Conservation (phyloP, 2,329 filamentous ascomycete species). For the Talaromyces sp. region DNA sequence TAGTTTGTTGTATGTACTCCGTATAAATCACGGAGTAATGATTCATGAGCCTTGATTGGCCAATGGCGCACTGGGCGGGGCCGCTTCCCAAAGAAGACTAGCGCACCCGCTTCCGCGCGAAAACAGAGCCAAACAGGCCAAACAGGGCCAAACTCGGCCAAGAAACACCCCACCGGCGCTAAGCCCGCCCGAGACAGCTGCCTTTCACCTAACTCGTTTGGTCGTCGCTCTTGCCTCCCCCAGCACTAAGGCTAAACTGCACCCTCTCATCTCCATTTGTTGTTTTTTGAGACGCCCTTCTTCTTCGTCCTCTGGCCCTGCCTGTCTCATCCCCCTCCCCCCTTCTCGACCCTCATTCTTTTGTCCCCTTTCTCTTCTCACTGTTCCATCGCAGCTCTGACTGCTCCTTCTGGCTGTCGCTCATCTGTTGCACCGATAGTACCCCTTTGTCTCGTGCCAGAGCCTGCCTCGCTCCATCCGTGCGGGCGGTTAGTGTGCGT, state of each 20-base stretch:
- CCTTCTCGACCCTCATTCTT: slow-evolving; percentile 4
- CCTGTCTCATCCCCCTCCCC: slow-evolving; percentile 5
- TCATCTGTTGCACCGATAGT: slow-evolving; percentile 5
- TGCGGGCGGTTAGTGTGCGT: slow-evolving; percentile 37
- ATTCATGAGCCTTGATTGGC: neutral
- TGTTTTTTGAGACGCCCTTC: slow-evolving; percentile 8
- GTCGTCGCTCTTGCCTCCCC: slow-evolving; percentile 9
- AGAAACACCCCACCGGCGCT: neutral
- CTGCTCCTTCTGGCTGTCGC: slow-evolving; percentile 7
- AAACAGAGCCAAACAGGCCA: neutral
- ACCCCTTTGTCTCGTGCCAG: slow-evolving; percentile 13
- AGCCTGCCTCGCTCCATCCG: slow-evolving; percentile 16
- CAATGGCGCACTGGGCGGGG: neutral
- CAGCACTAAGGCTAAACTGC: slow-evolving; percentile 9
- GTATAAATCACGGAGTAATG: too few species aligned
- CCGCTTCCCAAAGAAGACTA: neutral
- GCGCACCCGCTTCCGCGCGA: neutral
- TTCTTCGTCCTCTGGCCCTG: slow-evolving; percentile 6
- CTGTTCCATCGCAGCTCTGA: neutral
- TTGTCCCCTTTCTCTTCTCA: neutral
- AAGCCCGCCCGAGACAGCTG: neutral
- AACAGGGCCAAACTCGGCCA: neutral
- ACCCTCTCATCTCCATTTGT: slow-evolving; percentile 6
- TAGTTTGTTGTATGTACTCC: too few species aligned
- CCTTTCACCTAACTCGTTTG: slow-evolving; percentile 2